Conservation (phyloP, 2,329 filamentous ascomycete species). For the Penicillium fuscoglaucum region DNA sequence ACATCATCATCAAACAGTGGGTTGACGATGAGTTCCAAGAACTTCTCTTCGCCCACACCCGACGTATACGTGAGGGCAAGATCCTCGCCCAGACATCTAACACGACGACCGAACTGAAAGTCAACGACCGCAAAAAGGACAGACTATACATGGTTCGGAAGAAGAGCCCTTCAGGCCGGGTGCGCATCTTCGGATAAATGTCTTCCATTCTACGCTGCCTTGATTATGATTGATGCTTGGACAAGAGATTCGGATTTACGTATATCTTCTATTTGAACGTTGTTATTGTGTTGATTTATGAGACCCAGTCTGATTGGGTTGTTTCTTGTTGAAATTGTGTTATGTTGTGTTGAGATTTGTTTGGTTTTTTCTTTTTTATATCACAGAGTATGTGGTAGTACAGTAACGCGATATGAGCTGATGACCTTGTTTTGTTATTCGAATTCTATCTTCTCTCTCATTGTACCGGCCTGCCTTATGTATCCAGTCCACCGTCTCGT, state of each 20-base stretch:
- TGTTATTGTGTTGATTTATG: constrained; percentile 7
- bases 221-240: constrained; percentile 8
- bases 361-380: background rate
- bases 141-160: constrained; percentile 47
- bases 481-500: constrained; percentile 8
- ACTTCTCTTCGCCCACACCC: constrained; percentile 70
- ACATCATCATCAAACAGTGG: constrained; percentile 71
- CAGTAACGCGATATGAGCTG: constrained; percentile 27
- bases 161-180: constrained; percentile 37
- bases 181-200: constrained; percentile 34
- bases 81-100: constrained; percentile 38
- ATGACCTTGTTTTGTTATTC: constrained; percentile 16
- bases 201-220: background rate
- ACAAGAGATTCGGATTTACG: background rate
- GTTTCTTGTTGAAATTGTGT: constrained; percentile 11
- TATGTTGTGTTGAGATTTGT: constrained; percentile 13
- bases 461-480: constrained; percentile 5
- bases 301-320: constrained; percentile 2
- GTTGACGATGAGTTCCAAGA: constrained; percentile 71
- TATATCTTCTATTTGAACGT: constrained; percentile 1
- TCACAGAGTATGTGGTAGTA: constrained; percentile 11
- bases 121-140: constrained; percentile 46
- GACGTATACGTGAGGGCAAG: constrained; percentile 59
- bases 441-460: background rate
- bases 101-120: constrained; percentile 42